Conservation (phyloP, 1,139 yeast species). For the Magnusiomyces suaveolens region DNA sequence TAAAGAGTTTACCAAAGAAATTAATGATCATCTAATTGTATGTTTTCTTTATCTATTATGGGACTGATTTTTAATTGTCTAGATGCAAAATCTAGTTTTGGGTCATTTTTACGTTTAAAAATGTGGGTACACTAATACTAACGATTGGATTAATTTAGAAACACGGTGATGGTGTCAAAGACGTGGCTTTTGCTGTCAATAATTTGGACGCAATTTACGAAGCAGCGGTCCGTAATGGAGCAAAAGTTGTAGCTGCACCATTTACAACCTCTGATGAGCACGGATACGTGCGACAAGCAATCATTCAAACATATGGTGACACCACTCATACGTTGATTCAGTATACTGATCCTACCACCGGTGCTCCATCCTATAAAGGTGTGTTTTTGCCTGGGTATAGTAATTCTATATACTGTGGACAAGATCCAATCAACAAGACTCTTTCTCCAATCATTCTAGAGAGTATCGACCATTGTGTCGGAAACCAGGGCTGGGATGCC, state of each 20-base stretch:
- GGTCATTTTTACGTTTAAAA: no score
- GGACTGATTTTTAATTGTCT: neutral
- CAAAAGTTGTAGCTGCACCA: conserved; percentile 42
- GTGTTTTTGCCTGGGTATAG: conserved; percentile 49
- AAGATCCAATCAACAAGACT: conserved; percentile 15
- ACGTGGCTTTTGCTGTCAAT: conserved; percentile 53
- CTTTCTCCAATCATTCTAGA: neutral
- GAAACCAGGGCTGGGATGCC: conserved; percentile 61
- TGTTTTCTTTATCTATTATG: neutral
- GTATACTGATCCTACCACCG: conserved; percentile 33
- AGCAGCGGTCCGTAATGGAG: conserved; percentile 48
- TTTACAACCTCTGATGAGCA: conserved; percentile 33
- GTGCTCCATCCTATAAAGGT: conserved; percentile 12
- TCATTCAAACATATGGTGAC: conserved; percentile 52
- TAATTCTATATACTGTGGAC: conserved; percentile 14
- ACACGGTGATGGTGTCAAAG: conserved; percentile 75
- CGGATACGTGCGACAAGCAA: conserved; percentile 49
- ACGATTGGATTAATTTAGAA: conserved; percentile 11
- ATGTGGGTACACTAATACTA: neutral
- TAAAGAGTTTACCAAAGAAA: conserved; percentile 28
- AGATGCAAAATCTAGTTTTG: no score
- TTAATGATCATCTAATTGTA: conserved; percentile 37
- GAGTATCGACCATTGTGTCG: conserved; percentile 67
- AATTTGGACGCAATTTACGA: conserved; percentile 39
- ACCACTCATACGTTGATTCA: conserved; percentile 61